Base-by-base conservation (phyloP, 176 grass and related monocot genomes). In the Poa pratensis region DNA sequence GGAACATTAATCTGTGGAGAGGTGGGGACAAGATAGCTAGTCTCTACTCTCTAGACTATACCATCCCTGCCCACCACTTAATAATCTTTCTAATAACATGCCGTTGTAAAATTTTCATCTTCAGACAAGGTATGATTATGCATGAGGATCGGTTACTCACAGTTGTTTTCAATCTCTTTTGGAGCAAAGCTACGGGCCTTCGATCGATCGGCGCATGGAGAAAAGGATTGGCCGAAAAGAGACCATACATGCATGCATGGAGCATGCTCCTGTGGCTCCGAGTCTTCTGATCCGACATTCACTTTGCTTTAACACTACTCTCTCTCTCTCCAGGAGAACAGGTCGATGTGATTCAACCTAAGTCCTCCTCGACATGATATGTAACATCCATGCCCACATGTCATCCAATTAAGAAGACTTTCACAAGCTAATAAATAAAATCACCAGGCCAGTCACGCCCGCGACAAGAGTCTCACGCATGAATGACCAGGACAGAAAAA, bases 281-380 rank as follows among this genome's bases (percentile, higher is more conserved):
- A 7, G 69, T 46, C 39, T 46, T 51, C 5, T 78, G 19, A 17
- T 26, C 73, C 62, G 51, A 82, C 69, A 58, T 77, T 84, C 87
- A 83, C 75, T 88, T 73, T 84, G 66, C 43, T 55, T 71, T 46
- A 46, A 52, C 64, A 84, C 78, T 20, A 34, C 65, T 51, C 27
- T 39, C 12, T 45, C 20, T 27, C 12, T 60, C 27, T 87, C 34
- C 34, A 9, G 0, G 24, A 6, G n/a, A 65, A 27, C 74, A 37
- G 66, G 20, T 24, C 35, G 60, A 63, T 63, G 24, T 63, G 60
- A 88, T 48, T 60, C 58, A 34, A 35, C 40, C 69, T 20, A 32
- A n/a, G 35, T 17, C 28, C 48, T 75, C 23, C 34, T 23, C 18
- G 12, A 68, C 74, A 59, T 48, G 39, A 43, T 11, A 37, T 24